Base-by-base conservation (phyloP, 2,329 filamentous ascomycete species). In the Metarhizium sp. region DNA sequence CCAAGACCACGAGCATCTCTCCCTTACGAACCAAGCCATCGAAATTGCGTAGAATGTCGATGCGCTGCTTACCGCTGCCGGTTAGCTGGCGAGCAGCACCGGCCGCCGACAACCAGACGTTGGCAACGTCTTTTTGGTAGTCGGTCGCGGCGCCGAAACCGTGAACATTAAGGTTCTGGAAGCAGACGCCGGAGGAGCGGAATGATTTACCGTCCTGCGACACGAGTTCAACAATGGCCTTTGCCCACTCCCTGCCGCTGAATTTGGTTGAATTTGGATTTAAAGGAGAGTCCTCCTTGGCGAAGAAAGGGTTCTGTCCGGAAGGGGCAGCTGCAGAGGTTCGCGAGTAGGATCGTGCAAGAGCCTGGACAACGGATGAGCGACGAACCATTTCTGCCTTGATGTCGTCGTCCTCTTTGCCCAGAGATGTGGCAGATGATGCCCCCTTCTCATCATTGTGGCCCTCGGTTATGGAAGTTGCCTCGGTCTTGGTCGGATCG, bases 1-100 rank as follows among this genome's bases (percentile, higher is more conserved):
- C 87, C 38, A 90, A 76, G 2, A 90, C 87, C 16, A 90, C 84
- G 32, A 90, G 71, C 84, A 90, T 88, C 74, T 90, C 87, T 47
- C 87, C 87, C 58, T 80, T 81, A 64, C 81, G 76, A 1, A 90
- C 82, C 0, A 89, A 65, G 30, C 86, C 86, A 59, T 89, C 85
- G 55, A 88, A 83, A 62, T 81, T 73, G 59, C 78, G 80, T 58
- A 90, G 70, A 61, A 90, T 90, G 62, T 90, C 82, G 60, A 87
- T 84, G 60, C 81, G 80, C 50, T 73, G 77, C 61, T 76, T 72
- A 45, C 76, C 76, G 59, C 77, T 60, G 43, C 81, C 61, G 3
- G 80, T 80, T 34, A 86, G 64, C 1, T 78, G 71, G 54, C 77
- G 75, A 1, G 71, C 64, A n/a, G 75, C 53, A 11, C 73, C 72